Evolutionary conservation across 495 filamentous ascomycete species (phyloP).

Genomic region (Hypoxylon cercidicola): DNA sequence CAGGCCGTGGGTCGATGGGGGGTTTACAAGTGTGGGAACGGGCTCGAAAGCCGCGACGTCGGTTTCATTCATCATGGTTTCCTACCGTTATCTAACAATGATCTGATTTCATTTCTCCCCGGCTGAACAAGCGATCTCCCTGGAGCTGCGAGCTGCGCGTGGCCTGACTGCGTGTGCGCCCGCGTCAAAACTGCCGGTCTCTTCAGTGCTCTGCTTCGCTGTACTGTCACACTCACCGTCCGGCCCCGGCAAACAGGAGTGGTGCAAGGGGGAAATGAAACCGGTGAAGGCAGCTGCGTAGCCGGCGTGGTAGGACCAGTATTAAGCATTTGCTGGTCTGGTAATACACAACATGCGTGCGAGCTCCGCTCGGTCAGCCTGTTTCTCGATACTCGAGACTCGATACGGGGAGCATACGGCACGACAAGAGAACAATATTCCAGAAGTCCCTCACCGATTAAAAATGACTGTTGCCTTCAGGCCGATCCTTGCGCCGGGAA

Average conservation of each 20-base stretch:
- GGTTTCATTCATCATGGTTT: slow-evolving; percentile 33
- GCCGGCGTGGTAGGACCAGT: slow-evolving; percentile 32
- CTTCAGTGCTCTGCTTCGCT: slow-evolving; percentile 12
- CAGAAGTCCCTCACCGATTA: slow-evolving; percentile 3
- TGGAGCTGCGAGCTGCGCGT: background rate
- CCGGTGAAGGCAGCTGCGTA: slow-evolving; percentile 34
- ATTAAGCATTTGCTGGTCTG: slow-evolving; percentile 23
- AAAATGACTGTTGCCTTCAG: slow-evolving; percentile 18
- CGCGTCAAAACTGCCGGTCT: slow-evolving; percentile 37
- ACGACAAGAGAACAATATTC: slow-evolving; percentile 14
- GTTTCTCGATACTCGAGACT: slow-evolving; percentile 26
- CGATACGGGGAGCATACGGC: slow-evolving; percentile 14
- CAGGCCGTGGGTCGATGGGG: slow-evolving; percentile 15
- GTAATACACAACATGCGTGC: slow-evolving; percentile 37
- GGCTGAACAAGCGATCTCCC: slow-evolving; percentile 21
- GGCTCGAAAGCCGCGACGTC: slow-evolving; percentile 23
- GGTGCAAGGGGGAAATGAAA: slow-evolving; percentile 35
- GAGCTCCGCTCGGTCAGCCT: slow-evolving; percentile 29
- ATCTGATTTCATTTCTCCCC: slow-evolving; percentile 29
- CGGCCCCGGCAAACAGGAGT: slow-evolving; percentile 27
- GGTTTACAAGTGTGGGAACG: slow-evolving; percentile 21
- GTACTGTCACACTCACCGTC: slow-evolving; percentile 36
- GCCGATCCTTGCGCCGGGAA: slow-evolving; percentile 19
- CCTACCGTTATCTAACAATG: slow-evolving; percentile 23
- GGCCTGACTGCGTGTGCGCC: slow-evolving; percentile 1